A percentile compares a stretch with the other conserved stretches of the same genome.
These are phyloP conservation scores for Malus orientalis DNA, from an alignment of 306 rosid species.

Conservation along the genomic window DNA sequence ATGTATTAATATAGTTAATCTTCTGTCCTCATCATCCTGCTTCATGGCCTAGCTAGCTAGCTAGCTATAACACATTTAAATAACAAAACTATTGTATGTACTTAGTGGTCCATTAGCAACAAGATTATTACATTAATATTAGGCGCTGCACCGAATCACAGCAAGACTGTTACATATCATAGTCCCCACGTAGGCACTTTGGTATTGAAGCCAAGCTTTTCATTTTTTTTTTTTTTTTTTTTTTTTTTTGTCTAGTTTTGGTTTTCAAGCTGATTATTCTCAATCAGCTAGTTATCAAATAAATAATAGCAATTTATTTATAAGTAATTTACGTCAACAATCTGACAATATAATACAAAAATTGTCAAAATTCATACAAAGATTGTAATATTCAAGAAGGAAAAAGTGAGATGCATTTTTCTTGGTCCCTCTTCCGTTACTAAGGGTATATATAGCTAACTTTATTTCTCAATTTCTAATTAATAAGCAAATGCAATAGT, in stretches of 20 bases:
- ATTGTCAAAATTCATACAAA: neutral
- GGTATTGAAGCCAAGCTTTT: neutral
- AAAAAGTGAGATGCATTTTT: neutral
- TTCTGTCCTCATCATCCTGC: neutral
- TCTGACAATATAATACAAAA: neutral
- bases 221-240: neutral
- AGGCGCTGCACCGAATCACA: neutral
- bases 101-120: neutral
- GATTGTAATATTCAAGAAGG: neutral
- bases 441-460: neutral
- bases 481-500: neutral
- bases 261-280: neutral
- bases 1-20: neutral
- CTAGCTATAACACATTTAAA: neutral
- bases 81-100: neutral
- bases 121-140: neutral
- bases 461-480: neutral
- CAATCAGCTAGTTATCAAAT: neutral
- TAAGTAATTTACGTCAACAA: neutral
- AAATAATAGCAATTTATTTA: neutral
- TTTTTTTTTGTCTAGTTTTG: neutral
- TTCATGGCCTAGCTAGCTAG: neutral
- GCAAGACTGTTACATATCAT: too few relatives aligned
- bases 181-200: neutral
- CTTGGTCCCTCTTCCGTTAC: neutral